Percentiles rank a stretch among this genome's conserved stretches.
Conservation (phyloP, 2,329 filamentous ascomycete genomes). For the Byssothecium circinans region DNA sequence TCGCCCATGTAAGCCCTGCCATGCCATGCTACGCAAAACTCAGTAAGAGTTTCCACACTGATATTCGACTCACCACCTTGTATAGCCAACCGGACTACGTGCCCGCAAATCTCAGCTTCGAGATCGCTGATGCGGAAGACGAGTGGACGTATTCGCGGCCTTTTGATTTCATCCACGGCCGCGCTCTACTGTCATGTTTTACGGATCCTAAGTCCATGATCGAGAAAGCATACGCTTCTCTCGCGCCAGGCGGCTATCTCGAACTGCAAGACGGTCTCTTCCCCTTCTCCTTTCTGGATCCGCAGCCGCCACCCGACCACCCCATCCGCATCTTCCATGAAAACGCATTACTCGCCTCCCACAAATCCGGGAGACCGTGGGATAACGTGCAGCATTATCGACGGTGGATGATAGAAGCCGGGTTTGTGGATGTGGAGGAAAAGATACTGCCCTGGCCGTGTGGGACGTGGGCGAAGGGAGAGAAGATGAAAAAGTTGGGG, state of each 20-base stretch:
- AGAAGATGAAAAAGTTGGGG: conserved; percentile 50
- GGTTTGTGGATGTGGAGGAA: conserved; percentile 50
- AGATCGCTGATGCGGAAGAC: conserved; percentile 39
- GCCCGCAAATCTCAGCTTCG: conserved; percentile 24
- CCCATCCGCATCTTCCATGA: conserved; percentile 14
- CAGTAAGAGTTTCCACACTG: too few relatives aligned
- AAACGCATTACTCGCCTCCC: conserved; percentile 35
- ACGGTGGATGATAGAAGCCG: conserved; percentile 44
- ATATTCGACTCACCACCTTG: too few relatives aligned
- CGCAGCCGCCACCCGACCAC: conserved; percentile 12
- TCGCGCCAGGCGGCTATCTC: conserved; percentile 54
- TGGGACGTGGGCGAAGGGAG: conserved; percentile 48
- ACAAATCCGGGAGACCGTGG: conserved; percentile 42
- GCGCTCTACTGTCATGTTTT: conserved; percentile 55
- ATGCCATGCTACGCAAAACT: too few relatives aligned
- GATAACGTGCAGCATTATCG: conserved; percentile 43
- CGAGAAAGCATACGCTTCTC: conserved; percentile 37
- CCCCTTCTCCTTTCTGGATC: conserved; percentile 23
- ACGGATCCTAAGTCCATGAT: conserved; percentile 54
- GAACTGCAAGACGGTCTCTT: conserved; percentile 50
- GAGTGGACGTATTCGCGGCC: conserved; percentile 56
- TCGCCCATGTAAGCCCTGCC: conserved; percentile 31
- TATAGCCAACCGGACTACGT: conserved; percentile 2
- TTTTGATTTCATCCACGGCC: conserved; percentile 60
- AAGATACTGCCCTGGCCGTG: conserved; percentile 40